phyloP scores from a whole-genome alignment of 148 eudicot species.

The Camellia granthamiana region DNA sequence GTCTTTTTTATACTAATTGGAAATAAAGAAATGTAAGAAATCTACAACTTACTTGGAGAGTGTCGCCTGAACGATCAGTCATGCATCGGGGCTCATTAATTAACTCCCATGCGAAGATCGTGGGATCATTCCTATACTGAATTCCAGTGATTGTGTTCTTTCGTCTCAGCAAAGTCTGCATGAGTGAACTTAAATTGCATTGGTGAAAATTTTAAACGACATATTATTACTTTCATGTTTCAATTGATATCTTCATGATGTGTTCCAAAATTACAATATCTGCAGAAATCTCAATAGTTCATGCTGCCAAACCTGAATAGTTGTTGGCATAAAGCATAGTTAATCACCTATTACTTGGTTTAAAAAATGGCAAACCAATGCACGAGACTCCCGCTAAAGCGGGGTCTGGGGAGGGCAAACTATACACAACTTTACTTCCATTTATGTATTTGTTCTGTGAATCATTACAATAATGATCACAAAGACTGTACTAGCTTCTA shows the following conservation, averaged over 20 bases:
- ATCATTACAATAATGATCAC: background rate
- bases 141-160: slow-evolving; percentile 83
- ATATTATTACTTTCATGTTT: background rate
- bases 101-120: slow-evolving; percentile 92
- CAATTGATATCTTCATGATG: background rate
- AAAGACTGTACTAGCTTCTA: background rate
- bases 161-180: slow-evolving; percentile 85
- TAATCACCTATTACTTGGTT: background rate
- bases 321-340: background rate
- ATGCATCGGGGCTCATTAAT: slow-evolving; percentile 96
- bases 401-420: no score
- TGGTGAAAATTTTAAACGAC: background rate
- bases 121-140: slow-evolving; percentile 87
- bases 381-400: no score
- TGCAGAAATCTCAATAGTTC: background rate
- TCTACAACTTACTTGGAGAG: slow-evolving; percentile 68
- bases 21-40: background rate
- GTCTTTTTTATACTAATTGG: background rate
- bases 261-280: background rate
- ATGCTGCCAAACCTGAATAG: background rate
- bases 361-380: no score
- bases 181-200: slow-evolving; percentile 8
- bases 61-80: slow-evolving; percentile 83
- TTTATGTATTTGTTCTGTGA: background rate
- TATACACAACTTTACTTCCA: no score